These are phyloP conservation scores for Triglochin maritima DNA, from an alignment of 106 monocot genomes.

Conservation along the genomic window DNA sequence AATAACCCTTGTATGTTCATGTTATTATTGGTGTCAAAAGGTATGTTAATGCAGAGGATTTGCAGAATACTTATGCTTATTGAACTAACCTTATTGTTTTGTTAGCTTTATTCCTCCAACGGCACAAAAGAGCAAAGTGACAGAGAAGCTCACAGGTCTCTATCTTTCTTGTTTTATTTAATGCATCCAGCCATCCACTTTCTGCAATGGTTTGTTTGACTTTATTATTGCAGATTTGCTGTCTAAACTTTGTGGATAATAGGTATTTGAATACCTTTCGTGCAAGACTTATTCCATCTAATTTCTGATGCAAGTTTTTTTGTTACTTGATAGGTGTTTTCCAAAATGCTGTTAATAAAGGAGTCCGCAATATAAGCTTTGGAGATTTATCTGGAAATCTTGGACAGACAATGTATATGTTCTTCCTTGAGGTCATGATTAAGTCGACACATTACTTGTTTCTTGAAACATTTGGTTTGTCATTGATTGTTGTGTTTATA, in stretches of 20 bases:
- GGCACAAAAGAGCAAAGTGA: conserved; percentile 81
- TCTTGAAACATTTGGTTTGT: not conserved
- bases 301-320: conserved; percentile 7
- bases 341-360: conserved; percentile 84
- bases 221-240: no score
- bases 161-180: not conserved
- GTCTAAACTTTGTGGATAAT: no score
- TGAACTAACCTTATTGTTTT: not conserved
- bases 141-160: conserved; percentile 87
- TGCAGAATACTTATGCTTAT: not conserved
- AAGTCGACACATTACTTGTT: not conserved
- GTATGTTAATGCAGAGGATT: not conserved
- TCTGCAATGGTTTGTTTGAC: no score
- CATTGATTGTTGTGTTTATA: no score
- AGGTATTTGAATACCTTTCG: not conserved
- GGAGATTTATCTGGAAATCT: conserved; percentile 97
- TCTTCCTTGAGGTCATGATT: conserved; percentile 7
- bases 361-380: conserved; percentile 91
- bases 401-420: conserved; percentile 74
- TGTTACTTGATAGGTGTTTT: conserved; percentile 56
- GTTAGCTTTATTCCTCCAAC: conserved; percentile 83
- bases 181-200: not conserved
- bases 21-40: no score
- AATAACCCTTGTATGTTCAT: no score
- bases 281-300: not conserved